A percentile compares a stretch with the other conserved stretches of the same genome.
Evolutionary conservation across 768 basidiomycete species (phyloP).

Genomic region (Fomitopsis serialis): DNA sequence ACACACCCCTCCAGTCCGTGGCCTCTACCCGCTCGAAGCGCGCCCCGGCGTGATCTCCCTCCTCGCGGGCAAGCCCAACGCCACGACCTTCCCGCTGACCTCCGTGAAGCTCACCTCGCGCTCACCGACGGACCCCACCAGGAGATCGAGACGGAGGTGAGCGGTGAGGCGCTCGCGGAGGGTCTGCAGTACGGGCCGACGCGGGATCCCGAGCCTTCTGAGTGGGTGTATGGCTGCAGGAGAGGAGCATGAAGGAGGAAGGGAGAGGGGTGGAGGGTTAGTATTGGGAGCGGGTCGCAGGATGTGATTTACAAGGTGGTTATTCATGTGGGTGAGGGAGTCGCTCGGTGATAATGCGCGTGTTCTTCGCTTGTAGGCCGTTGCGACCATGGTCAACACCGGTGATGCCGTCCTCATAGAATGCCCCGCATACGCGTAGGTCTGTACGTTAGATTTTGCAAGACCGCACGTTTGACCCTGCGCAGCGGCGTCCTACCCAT

Average conservation of each 20-base stretch:
- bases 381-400: slow-evolving; percentile 67
- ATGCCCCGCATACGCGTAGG: slow-evolving; percentile 74
- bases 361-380: too few species aligned
- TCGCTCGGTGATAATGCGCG: too few species aligned
- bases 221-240: slow-evolving; percentile 76
- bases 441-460: slow-evolving; percentile 1
- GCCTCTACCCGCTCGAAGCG: slow-evolving; percentile 76
- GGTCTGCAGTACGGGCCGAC: slow-evolving; percentile 80
- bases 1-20: slow-evolving; percentile 51
- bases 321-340: too few species aligned
- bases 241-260: slow-evolving; percentile 57
- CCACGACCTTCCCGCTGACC: slow-evolving; percentile 83
- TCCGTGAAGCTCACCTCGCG: slow-evolving; percentile 60
- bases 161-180: slow-evolving; percentile 39
- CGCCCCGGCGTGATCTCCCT: slow-evolving; percentile 76
- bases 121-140: slow-evolving; percentile 56
- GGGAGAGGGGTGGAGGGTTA: slow-evolving; percentile 67
- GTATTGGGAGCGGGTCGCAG: slow-evolving; percentile 83
- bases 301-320: slow-evolving; percentile 85
- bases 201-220: slow-evolving; percentile 57
- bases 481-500: slow-evolving; percentile 66
- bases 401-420: slow-evolving; percentile 86
- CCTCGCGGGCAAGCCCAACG: slow-evolving; percentile 91
- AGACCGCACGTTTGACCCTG: too few species aligned
- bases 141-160: slow-evolving; percentile 33